phyloP scores from a whole-genome alignment of 2,329 filamentous ascomycete genomes.

The Monilinia fructicola region DNA sequence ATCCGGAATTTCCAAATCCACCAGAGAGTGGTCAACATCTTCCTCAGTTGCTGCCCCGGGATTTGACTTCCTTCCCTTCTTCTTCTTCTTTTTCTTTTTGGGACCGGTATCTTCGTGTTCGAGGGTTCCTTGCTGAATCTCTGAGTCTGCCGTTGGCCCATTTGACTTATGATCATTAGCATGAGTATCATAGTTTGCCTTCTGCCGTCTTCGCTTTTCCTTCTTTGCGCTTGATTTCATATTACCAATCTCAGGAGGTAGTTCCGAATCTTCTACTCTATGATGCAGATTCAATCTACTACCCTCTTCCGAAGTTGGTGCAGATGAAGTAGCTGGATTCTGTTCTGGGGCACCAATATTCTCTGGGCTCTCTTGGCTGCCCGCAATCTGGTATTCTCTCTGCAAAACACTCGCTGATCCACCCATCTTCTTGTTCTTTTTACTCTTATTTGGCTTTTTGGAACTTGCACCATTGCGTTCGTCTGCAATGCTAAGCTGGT shows the following conservation, averaged over 20 bases:
- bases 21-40: background rate
- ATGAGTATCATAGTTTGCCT: background rate
- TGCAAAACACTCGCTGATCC: constrained; percentile 15
- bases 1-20: background rate
- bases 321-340: background rate
- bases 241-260: background rate
- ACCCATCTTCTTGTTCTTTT: constrained; percentile 15
- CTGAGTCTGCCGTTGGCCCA: background rate
- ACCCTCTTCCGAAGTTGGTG: background rate
- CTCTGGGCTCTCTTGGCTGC: background rate
- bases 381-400: constrained; percentile 4
- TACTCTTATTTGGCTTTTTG: constrained; percentile 9
- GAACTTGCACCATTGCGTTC: background rate
- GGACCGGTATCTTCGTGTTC: background rate
- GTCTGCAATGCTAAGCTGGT: background rate
- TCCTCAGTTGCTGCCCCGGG: background rate
- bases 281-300: background rate
- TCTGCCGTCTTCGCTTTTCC: constrained; percentile 1
- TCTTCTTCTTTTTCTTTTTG: background rate
- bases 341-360: background rate
- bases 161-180: background rate
- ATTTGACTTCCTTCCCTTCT: background rate
- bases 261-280: background rate
- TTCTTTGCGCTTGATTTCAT: background rate
- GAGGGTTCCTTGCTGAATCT: background rate